phyloP scores from a whole-genome alignment of 1,284 basidiomycete species.

The Irpex sp. region DNA sequence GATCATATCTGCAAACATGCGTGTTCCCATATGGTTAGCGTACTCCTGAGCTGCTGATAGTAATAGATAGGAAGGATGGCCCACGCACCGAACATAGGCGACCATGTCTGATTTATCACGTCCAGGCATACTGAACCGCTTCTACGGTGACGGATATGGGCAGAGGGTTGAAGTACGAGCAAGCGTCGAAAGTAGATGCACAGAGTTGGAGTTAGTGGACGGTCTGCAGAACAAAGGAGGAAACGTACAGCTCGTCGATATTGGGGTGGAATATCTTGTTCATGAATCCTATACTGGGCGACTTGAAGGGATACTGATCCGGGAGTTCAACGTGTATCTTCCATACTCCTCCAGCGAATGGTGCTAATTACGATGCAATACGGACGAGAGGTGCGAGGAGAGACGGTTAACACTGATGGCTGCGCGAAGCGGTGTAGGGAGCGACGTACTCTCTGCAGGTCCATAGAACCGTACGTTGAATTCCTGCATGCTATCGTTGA shows the following conservation, averaged over 20 bases:
- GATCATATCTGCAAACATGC: constrained; percentile 78
- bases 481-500: constrained; percentile 99
- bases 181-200: too few relatives aligned
- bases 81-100: constrained; percentile 90
- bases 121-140: constrained; percentile 95
- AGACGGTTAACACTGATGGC: background rate
- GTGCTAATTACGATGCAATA: constrained; percentile 53
- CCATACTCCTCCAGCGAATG: constrained; percentile 95
- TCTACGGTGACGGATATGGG: constrained; percentile 36
- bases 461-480: constrained; percentile 97
- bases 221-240: constrained; percentile 6
- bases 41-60: background rate
- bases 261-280: constrained; percentile 99
- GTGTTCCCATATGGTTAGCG: background rate
- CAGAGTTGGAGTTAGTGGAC: background rate
- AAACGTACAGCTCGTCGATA: constrained; percentile 89
- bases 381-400: background rate
- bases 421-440: background rate
- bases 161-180: background rate
- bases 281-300: constrained; percentile 98
- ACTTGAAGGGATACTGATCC: constrained; percentile 98
- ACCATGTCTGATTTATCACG: constrained; percentile 99
- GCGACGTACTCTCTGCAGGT: constrained; percentile 84
- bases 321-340: constrained; percentile 99
- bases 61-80: constrained; percentile 4